Conservation (phyloP, 202 grass and related monocot genomes). For the Setaria italica region DNA sequence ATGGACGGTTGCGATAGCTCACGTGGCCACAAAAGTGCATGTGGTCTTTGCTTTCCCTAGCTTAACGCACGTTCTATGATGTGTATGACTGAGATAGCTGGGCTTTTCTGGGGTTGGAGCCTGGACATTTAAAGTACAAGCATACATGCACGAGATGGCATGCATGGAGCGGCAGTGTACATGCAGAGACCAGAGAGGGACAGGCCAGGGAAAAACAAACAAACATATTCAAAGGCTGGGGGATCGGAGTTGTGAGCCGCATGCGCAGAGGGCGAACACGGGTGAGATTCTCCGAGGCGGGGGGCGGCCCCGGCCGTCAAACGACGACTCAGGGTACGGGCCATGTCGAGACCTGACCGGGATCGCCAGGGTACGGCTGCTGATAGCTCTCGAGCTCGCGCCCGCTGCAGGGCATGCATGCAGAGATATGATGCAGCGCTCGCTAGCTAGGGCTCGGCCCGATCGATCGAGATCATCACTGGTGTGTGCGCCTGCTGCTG, state of each 20-base stretch:
- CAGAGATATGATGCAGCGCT: neutral
- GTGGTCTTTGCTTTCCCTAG: no score
- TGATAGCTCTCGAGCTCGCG: neutral
- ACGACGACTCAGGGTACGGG: conserved; percentile 39
- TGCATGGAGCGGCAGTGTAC: neutral
- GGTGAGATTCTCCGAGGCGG: conserved; percentile 20
- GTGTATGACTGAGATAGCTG: neutral
- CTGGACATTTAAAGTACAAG: conserved; percentile 56
- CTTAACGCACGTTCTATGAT: no score
- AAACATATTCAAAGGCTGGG: conserved; percentile 24
- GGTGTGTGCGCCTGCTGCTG: neutral
- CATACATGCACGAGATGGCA: conserved; percentile 12
- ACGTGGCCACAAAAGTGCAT: no score
- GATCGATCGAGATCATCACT: neutral
- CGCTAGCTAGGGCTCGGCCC: neutral
- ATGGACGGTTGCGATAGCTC: no score
- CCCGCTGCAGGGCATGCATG: conserved; percentile 3
- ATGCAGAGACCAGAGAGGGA: neutral
- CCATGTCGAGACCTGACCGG: conserved; percentile 22
- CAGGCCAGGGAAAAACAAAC: neutral
- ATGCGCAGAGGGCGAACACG: conserved; percentile 15
- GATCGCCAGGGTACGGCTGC: conserved; percentile 27
- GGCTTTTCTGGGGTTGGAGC: conserved; percentile 40
- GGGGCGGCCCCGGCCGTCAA: conserved; percentile 34
- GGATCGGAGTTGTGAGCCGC: neutral